Conservation (phyloP, 306 rosid genomes). For the Cyclanthera cordifolia region DNA sequence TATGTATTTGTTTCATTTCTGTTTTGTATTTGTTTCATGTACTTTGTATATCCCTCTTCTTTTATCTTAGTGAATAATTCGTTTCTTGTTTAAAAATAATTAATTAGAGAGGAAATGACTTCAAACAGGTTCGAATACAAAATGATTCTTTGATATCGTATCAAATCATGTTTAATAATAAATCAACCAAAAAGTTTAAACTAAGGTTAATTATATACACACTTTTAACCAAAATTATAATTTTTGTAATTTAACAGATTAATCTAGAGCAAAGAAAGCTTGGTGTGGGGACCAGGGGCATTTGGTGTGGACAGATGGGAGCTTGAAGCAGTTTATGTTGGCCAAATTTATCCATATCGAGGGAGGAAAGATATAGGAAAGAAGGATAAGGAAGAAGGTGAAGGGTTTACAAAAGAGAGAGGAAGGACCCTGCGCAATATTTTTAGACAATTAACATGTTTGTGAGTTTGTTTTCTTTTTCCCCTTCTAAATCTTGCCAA, state of each 20-base stretch:
- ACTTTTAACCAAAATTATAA: too few relatives aligned
- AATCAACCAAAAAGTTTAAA: too few relatives aligned
- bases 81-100: too few relatives aligned
- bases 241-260: neutral
- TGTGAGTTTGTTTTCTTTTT: neutral
- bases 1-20: too few relatives aligned
- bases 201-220: too few relatives aligned
- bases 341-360: neutral
- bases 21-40: too few relatives aligned
- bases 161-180: too few relatives aligned
- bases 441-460: neutral
- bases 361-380: neutral
- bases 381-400: neutral
- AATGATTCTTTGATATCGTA: too few relatives aligned
- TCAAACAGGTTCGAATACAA: too few relatives aligned
- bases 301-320: neutral
- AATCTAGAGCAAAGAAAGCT: neutral
- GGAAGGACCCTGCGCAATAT: neutral
- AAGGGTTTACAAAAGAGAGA: neutral
- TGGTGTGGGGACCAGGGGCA: neutral
- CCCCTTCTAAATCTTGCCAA: neutral
- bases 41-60: too few relatives aligned
- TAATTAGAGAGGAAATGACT: too few relatives aligned
- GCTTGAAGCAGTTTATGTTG: neutral
- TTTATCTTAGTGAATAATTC: too few relatives aligned